Base-by-base conservation (phyloP, 441 rosid species). In the Populus hybrid region DNA sequence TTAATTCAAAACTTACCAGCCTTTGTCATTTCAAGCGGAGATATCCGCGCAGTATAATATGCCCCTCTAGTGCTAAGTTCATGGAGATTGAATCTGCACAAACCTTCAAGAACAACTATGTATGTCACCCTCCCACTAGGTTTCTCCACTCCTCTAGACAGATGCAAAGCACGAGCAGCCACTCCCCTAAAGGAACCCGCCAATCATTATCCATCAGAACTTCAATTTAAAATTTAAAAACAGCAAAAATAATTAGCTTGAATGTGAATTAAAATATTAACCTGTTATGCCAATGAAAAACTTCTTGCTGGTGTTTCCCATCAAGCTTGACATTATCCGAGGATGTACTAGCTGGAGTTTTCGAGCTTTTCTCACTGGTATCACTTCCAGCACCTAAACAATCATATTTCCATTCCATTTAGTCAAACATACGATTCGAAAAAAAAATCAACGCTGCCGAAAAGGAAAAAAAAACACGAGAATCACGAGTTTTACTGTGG, bases 41-140 rank as follows among this genome's bases (percentile, higher is more conserved):
- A 88, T 83, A 94, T 87, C 74, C 92, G 84, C 36, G 98, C 98
- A 83, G 91, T 90, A 83, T 91, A 94, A 79, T 96, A 94, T 61
- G 90, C 87, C 71, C 99, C 99, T 85, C 95, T 87, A 74, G 94
- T 94, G 76, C 91, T 93, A 81, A 93, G 93, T 79, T 96, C 99
- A 76, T 93, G 95, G 77, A 96, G 96, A 73, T 87, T 92, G 87
- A 96, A 96, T 78, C 99, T 88, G 85, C 98, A 90, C 79, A 96
- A 82, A 74, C 99, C 99, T 88, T 94, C 99, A 68, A 96, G 99
- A 72, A 96, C 98, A 77, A 96, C 99, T 74, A 90, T 92, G 85
- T 96, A 96, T 0, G 99, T 96, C 72, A 96, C 98, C 84, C 97
- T 93, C 83, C 99, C 99, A 85, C 99, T 96, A 10, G 99, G 99